Evolutionary conservation across 2,329 filamentous ascomycete species (phyloP).

Genomic region (Sarocladium strictum): DNA sequence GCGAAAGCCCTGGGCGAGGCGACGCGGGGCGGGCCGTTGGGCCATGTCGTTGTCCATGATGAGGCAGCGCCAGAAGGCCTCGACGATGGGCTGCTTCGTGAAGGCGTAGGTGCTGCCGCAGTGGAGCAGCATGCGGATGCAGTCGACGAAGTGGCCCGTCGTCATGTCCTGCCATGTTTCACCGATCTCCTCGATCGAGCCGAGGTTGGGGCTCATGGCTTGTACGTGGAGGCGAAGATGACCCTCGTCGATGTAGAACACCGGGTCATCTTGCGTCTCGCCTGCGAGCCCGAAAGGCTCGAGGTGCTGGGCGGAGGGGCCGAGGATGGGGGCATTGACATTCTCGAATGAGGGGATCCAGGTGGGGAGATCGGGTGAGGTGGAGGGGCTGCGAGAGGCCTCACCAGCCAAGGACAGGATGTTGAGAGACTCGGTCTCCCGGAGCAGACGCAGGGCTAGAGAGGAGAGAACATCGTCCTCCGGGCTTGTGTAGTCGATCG

Average conservation of each 20-base stretch:
- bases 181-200: constrained; percentile 13
- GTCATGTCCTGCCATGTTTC: constrained; percentile 9
- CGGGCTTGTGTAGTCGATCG: constrained; percentile 15
- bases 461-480: constrained; percentile 15
- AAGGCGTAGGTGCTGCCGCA: constrained; percentile 15
- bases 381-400: constrained; percentile 11
- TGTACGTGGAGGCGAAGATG: constrained; percentile 13
- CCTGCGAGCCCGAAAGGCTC: background rate
- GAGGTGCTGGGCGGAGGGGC: background rate
- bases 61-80: constrained; percentile 21
- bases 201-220: constrained; percentile 14
- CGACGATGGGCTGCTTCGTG: constrained; percentile 18
- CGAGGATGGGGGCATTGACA: constrained; percentile 14
- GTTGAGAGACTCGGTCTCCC: constrained; percentile 15
- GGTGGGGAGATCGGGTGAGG: constrained; percentile 13
- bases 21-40: constrained; percentile 14
- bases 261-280: background rate
- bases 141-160: constrained; percentile 10
- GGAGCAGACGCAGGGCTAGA: constrained; percentile 13
- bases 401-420: constrained; percentile 17
- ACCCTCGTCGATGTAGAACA: constrained; percentile 13
- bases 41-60: constrained; percentile 18
- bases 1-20: constrained; percentile 13
- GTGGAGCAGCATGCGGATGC: constrained; percentile 17
- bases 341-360: constrained; percentile 19